A percentile compares a stretch with the other conserved stretches of the same genome.
These are phyloP conservation scores for Rhizophagus sp. DNA, from an alignment of 192 early-diverging fungal genomes.

Conservation along the genomic window DNA sequence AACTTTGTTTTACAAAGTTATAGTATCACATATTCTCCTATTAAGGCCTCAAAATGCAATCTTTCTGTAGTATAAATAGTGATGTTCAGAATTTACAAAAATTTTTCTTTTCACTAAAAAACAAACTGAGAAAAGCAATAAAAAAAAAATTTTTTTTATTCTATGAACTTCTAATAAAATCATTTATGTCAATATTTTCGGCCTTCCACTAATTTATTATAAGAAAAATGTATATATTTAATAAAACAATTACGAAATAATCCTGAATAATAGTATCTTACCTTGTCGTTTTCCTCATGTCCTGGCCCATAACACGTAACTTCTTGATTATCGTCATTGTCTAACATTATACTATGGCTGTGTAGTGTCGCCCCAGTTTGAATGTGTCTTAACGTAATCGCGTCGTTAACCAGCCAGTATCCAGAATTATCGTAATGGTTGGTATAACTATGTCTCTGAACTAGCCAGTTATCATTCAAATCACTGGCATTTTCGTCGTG, in stretches of 20 bases:
- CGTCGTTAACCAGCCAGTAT: constrained; percentile 46
- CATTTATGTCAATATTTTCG: not conserved
- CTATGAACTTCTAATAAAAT: not conserved
- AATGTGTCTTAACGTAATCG: constrained; percentile 50
- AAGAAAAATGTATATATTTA: not conserved
- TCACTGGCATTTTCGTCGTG: constrained; percentile 49
- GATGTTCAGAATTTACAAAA: no score
- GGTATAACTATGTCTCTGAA: constrained; percentile 49
- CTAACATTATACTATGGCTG: constrained; percentile 41
- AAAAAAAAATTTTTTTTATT: no score
- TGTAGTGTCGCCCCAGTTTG: constrained; percentile 54
- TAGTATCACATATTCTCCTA: no score
- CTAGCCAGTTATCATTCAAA: constrained; percentile 59
- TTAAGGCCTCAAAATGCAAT: no score
- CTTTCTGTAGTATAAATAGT: no score
- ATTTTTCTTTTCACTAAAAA: no score
- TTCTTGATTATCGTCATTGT: constrained; percentile 44
- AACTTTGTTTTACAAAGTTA: no score
- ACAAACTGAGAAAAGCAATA: no score
- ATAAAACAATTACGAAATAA: not conserved
- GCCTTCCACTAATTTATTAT: not conserved
- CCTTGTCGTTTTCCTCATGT: constrained; percentile 60
- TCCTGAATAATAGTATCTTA: not conserved
- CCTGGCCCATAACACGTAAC: constrained; percentile 52
- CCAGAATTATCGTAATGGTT: not conserved